These are phyloP conservation scores for Colletotrichum navitas DNA, from an alignment of 2,329 filamentous ascomycete species.

Conservation along the genomic window DNA sequence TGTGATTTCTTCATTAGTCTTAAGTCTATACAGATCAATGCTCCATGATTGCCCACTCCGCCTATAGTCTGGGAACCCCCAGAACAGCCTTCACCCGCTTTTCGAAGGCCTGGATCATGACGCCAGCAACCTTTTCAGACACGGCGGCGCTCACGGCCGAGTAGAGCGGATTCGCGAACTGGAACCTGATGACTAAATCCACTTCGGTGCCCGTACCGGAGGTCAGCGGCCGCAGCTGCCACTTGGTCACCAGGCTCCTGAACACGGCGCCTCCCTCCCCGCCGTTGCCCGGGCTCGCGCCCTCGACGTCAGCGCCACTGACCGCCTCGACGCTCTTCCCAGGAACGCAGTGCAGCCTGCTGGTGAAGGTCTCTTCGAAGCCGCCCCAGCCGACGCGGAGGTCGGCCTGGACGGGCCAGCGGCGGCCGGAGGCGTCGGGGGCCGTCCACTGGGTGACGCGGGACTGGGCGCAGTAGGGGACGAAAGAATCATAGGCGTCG, in stretches of 20 bases:
- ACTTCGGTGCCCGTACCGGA: constrained; percentile 72
- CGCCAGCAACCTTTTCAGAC: constrained; percentile 84
- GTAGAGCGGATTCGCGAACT: constrained; percentile 91
- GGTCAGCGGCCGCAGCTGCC: constrained; percentile 69
- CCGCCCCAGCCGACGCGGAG: constrained; percentile 88
- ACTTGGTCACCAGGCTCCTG: constrained; percentile 76
- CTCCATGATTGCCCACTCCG: not conserved
- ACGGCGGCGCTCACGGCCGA: constrained; percentile 83
- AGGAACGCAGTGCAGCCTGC: constrained; percentile 82
- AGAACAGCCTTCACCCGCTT: constrained; percentile 75
- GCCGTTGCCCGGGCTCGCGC: constrained; percentile 35
- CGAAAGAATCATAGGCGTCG: constrained; percentile 83
- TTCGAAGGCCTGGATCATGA: constrained; percentile 97
- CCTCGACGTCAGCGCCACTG: constrained; percentile 68
- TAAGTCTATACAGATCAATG: not conserved
- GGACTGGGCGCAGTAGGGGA: constrained; percentile 89
- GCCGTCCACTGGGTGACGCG: constrained; percentile 81
- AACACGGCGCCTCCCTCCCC: constrained; percentile 64
- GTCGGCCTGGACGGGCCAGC: constrained; percentile 80
- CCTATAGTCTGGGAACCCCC: constrained; percentile 44
- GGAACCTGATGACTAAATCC: constrained; percentile 80
- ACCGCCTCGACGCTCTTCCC: constrained; percentile 81
- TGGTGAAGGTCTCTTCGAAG: constrained; percentile 86
- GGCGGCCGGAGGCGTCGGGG: constrained; percentile 61
- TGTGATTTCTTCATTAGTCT: constrained; percentile 5